Conservation (phyloP, 805 yeast species). For the Myxozyma neotropica region DNA sequence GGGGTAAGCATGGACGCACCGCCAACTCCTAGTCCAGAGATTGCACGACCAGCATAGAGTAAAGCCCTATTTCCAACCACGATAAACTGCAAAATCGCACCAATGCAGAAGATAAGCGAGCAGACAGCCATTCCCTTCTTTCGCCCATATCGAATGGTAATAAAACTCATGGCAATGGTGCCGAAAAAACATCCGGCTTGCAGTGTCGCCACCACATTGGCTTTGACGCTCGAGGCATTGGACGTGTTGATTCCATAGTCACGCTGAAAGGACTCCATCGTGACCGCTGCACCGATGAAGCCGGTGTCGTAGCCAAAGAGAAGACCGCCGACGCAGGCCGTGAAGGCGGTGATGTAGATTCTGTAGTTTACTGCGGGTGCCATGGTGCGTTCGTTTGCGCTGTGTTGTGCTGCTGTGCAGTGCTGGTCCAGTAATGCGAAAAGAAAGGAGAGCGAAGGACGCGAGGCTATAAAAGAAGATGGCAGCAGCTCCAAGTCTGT, state of each 20-base stretch:
- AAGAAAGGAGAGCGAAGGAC: no score
- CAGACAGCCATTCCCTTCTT: conserved; percentile 63
- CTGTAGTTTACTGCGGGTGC: conserved; percentile 46
- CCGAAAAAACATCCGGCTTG: conserved; percentile 40
- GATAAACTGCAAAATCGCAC: conserved; percentile 39
- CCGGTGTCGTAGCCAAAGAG: conserved; percentile 61
- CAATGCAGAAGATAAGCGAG: conserved; percentile 38
- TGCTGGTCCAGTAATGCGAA: no score
- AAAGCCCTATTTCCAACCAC: conserved; percentile 35
- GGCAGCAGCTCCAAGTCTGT: no score
- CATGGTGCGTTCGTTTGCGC: neutral
- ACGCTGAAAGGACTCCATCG: conserved; percentile 48
- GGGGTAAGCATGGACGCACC: conserved; percentile 70
- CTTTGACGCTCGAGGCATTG: conserved; percentile 36
- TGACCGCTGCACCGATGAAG: conserved; percentile 58
- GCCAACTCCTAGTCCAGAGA: conserved; percentile 75
- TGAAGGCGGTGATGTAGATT: conserved; percentile 48
- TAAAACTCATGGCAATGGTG: conserved; percentile 52
- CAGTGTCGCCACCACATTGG: conserved; percentile 29
- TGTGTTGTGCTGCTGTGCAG: no score
- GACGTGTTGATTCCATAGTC: conserved; percentile 50
- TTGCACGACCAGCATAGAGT: conserved; percentile 54
- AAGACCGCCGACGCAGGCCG: conserved; percentile 54
- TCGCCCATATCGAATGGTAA: conserved; percentile 40
- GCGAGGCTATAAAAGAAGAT: no score